phyloP scores from a whole-genome alignment of 2,329 filamentous ascomycete species.

The Beauveria sp. region DNA sequence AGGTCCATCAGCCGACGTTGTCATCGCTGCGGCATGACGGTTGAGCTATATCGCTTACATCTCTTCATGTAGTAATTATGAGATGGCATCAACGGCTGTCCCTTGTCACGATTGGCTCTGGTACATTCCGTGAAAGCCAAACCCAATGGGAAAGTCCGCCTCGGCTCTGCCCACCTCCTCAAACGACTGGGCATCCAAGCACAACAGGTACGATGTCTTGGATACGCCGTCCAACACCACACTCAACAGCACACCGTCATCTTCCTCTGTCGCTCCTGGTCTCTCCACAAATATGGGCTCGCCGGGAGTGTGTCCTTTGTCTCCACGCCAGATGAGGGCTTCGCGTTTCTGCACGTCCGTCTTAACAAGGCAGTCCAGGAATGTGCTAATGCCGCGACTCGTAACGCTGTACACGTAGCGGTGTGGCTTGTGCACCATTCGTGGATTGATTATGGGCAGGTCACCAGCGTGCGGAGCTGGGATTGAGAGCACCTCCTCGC shows the following conservation, averaged over 20 bases:
- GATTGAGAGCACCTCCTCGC: constrained; percentile 36
- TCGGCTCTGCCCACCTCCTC: constrained; percentile 57
- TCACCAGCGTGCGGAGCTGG: constrained; percentile 50
- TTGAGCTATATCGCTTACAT: not conserved
- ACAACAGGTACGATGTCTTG: constrained; percentile 56
- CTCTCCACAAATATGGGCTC: constrained; percentile 59
- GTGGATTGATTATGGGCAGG: constrained; percentile 58
- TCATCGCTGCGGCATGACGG: not conserved
- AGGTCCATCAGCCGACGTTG: not conserved
- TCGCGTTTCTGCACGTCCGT: constrained; percentile 50
- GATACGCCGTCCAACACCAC: constrained; percentile 56
- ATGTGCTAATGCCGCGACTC: constrained; percentile 49
- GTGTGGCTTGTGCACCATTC: constrained; percentile 41
- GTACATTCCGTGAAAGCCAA: constrained; percentile 60
- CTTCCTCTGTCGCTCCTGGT: constrained; percentile 40
- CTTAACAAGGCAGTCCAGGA: constrained; percentile 58
- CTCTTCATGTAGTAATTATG: too few species aligned
- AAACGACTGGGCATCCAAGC: constrained; percentile 55
- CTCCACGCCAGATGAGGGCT: constrained; percentile 48
- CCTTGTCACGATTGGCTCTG: not conserved
- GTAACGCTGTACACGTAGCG: constrained; percentile 54
- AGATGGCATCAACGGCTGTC: too few species aligned
- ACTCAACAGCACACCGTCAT: constrained; percentile 54
- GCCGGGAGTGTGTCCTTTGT: constrained; percentile 55
- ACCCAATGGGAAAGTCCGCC: constrained; percentile 48